Percentiles rank a stretch among this genome's conserved stretches.
These are phyloP conservation scores for Macadamia integrifolia DNA, from an alignment of 164 flowering plant species.

Conservation along the genomic window DNA sequence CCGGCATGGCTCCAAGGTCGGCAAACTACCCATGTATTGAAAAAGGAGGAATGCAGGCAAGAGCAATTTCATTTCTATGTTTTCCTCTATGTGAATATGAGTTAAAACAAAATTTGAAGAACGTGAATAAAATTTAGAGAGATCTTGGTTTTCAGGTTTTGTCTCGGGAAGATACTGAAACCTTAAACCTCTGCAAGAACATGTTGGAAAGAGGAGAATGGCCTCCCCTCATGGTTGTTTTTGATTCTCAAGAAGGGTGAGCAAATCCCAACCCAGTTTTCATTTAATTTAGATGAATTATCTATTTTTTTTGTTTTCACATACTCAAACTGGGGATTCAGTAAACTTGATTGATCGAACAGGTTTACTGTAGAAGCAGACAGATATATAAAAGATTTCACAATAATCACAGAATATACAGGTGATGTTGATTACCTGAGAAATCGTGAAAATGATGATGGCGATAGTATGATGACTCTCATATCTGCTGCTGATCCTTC, in stretches of 20 bases:
- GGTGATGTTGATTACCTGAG: slow-evolving; percentile 90
- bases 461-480: slow-evolving; percentile 85
- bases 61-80: background rate
- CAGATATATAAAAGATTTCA: slow-evolving; percentile 60
- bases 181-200: slow-evolving; percentile 60
- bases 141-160: slow-evolving; percentile 38
- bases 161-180: slow-evolving; percentile 63
- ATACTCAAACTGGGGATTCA: background rate
- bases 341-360: slow-evolving; percentile 9
- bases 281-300: background rate
- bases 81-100: too few species aligned
- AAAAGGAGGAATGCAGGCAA: slow-evolving; percentile 88
- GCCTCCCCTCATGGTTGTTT: slow-evolving; percentile 85
- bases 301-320: background rate
- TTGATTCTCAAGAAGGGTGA: slow-evolving; percentile 86
- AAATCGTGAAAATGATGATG: slow-evolving; percentile 84
- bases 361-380: slow-evolving; percentile 97
- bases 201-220: slow-evolving; percentile 92
- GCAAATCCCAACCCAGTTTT: slow-evolving; percentile 2
- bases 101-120: too few species aligned
- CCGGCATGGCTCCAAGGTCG: slow-evolving; percentile 78
- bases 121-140: background rate
- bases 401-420: slow-evolving; percentile 80
- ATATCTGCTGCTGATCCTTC: slow-evolving; percentile 53
- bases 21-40: slow-evolving; percentile 65